phyloP scores from a whole-genome alignment of 768 basidiomycete genomes.

The Scleroderma bovista region DNA sequence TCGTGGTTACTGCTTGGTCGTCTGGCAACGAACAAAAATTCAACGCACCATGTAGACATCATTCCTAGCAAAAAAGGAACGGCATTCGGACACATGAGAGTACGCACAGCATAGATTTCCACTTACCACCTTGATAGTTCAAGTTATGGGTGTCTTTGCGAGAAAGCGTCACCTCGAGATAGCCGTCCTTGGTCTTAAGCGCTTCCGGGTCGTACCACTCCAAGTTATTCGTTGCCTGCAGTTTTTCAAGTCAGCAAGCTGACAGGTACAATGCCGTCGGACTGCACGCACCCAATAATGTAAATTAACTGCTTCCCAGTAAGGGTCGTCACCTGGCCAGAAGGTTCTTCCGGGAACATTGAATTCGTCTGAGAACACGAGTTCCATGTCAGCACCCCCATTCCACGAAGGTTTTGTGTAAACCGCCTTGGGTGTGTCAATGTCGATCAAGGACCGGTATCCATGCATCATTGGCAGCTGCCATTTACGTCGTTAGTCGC shows the following conservation, averaged over 20 bases:
- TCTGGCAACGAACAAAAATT: neutral
- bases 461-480: slow-evolving; percentile 54
- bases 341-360: slow-evolving; percentile 70
- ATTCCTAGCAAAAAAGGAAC: slow-evolving; percentile 42
- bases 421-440: slow-evolving; percentile 53
- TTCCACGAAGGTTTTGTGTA: slow-evolving; percentile 49
- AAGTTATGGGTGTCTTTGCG: slow-evolving; percentile 41
- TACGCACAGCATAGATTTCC: slow-evolving; percentile 9
- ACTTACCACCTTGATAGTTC: slow-evolving; percentile 38
- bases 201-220: slow-evolving; percentile 56
- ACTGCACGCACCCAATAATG: slow-evolving; percentile 34
- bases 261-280: slow-evolving; percentile 12
- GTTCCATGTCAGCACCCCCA: slow-evolving; percentile 49
- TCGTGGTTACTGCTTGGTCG: neutral
- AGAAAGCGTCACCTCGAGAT: slow-evolving; percentile 45
- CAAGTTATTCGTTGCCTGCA: slow-evolving; percentile 40
- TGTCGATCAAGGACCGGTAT: slow-evolving; percentile 53
- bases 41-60: slow-evolving; percentile 36
- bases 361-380: slow-evolving; percentile 83
- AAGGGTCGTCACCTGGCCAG: slow-evolving; percentile 81
- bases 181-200: slow-evolving; percentile 46
- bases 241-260: slow-evolving; percentile 18
- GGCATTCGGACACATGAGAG: neutral
- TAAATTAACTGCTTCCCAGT: slow-evolving; percentile 59
- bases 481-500: neutral